A percentile compares a stretch with the other conserved stretches of the same genome.
phyloP scores from a whole-genome alignment of 441 rosid genomes.

The Aleurites moluccanus region DNA sequence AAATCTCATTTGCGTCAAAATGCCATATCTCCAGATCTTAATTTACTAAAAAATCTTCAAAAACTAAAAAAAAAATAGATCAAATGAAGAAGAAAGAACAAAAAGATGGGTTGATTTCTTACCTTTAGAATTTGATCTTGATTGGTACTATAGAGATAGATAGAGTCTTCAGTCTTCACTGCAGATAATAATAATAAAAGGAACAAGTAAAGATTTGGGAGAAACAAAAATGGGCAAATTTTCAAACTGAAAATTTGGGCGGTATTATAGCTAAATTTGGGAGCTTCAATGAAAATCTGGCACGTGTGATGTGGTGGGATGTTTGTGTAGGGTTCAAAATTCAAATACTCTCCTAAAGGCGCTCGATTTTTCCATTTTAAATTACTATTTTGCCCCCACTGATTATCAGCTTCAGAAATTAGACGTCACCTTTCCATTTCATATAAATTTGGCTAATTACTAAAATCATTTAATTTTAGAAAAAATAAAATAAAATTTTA shows the following conservation, averaged over 20 bases:
- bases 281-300: not conserved
- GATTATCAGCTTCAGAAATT: not conserved
- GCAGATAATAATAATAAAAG: slow-evolving; percentile 4
- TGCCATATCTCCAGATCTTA: too few relatives aligned
- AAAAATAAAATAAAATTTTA: too few relatives aligned
- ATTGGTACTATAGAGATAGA: not conserved
- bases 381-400: not conserved
- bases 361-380: not conserved
- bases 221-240: slow-evolving; percentile 29
- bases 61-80: too few relatives aligned
- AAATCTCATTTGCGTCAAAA: too few relatives aligned
- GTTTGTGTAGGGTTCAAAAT: not conserved
- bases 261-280: slow-evolving; percentile 26
- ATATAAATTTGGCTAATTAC: too few relatives aligned
- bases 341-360: not conserved
- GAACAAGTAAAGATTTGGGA: slow-evolving; percentile 9
- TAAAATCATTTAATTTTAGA: too few relatives aligned
- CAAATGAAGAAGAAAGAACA: not conserved
- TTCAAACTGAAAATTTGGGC: slow-evolving; percentile 37
- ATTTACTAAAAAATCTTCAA: not conserved
- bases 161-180: not conserved
- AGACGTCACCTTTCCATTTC: too few relatives aligned
- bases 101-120: not conserved
- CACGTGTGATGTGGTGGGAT: not conserved
- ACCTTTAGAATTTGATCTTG: not conserved